Percentiles rank a stretch among this genome's conserved stretches.
These are phyloP conservation scores for Amanita subjunquillea DNA, from an alignment of 768 basidiomycete genomes.

Conservation along the genomic window DNA sequence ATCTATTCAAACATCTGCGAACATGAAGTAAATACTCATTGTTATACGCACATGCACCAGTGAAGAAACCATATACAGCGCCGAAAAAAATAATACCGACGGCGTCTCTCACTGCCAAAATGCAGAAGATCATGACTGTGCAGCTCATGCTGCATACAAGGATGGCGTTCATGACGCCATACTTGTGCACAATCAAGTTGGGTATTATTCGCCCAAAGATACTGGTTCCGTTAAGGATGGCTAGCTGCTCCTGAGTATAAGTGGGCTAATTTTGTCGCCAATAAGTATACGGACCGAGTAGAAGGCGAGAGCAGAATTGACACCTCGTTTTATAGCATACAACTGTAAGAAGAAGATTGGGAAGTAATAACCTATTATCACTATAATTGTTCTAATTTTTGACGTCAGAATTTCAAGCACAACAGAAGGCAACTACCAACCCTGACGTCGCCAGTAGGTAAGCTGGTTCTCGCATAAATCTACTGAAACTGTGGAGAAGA, in stretches of 20 bases:
- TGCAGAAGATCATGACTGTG: conserved; percentile 29
- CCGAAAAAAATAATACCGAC: conserved; percentile 27
- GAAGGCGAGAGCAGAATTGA: conserved; percentile 39
- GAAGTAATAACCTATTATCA: conserved; percentile 31
- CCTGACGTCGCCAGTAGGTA: conserved; percentile 34
- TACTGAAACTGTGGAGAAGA: conserved; percentile 16
- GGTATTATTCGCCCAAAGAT: conserved; percentile 36
- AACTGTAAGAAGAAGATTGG: conserved; percentile 51
- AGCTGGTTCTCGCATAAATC: conserved; percentile 31
- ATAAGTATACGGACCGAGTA: conserved; percentile 30
- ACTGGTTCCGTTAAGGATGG: conserved; percentile 41
- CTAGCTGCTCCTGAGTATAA: conserved; percentile 22
- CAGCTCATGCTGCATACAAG: conserved; percentile 21
- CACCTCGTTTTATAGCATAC: conserved; percentile 36
- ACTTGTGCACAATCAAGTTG: conserved; percentile 26
- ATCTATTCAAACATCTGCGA: conserved; percentile 16
- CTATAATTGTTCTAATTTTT: conserved; percentile 19
- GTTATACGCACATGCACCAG: conserved; percentile 31
- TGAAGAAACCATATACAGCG: conserved; percentile 36
- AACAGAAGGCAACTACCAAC: conserved; percentile 10
- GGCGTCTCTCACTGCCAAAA: conserved; percentile 26
- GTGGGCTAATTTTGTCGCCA: background rate
- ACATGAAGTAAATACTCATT: background rate
- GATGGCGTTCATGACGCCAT: conserved; percentile 32
- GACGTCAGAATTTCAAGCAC: background rate